phyloP scores from a whole-genome alignment of 1,139 yeast species.

The Geotrichum restrictum region DNA sequence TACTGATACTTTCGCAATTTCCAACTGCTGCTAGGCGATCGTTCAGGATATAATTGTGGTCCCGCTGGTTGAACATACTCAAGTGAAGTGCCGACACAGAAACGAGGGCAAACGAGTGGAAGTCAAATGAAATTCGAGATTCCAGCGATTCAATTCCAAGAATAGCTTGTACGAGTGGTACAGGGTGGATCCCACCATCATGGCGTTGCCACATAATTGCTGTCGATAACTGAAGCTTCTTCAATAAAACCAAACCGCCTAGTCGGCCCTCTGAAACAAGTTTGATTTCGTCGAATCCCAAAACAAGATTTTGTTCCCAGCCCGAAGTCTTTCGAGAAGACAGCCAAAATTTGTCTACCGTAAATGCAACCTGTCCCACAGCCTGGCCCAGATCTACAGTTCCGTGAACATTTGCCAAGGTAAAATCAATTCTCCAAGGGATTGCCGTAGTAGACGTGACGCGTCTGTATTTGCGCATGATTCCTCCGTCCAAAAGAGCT shows the following conservation, averaged over 20 bases:
- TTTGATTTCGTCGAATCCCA: constrained; percentile 55
- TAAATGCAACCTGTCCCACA: constrained; percentile 59
- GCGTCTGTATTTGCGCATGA: constrained; percentile 53
- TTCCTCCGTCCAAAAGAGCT: constrained; percentile 21
- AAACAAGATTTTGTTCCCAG: constrained; percentile 67
- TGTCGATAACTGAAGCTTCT: constrained; percentile 54
- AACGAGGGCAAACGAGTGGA: constrained; percentile 72
- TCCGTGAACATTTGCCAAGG: constrained; percentile 51
- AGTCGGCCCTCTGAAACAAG: constrained; percentile 69
- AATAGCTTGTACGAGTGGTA: constrained; percentile 67
- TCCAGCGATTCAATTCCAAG: constrained; percentile 55
- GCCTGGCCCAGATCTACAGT: constrained; percentile 79
- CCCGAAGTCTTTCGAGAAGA: constrained; percentile 62
- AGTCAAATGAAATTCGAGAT: constrained; percentile 69
- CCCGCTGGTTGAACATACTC: constrained; percentile 67
- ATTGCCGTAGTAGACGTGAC: constrained; percentile 63
- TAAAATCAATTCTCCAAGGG: constrained; percentile 70
- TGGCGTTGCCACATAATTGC: constrained; percentile 60
- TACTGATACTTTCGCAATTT: constrained; percentile 52
- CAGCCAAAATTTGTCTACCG: constrained; percentile 61
- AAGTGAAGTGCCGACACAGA: constrained; percentile 49
- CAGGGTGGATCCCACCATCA: constrained; percentile 30
- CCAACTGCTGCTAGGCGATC: constrained; percentile 62
- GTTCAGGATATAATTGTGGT: constrained; percentile 44
- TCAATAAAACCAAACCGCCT: constrained; percentile 60